Evolutionary conservation across 139 green algal genomes (phyloP).

Genomic region (Gonium pectorale): DNA sequence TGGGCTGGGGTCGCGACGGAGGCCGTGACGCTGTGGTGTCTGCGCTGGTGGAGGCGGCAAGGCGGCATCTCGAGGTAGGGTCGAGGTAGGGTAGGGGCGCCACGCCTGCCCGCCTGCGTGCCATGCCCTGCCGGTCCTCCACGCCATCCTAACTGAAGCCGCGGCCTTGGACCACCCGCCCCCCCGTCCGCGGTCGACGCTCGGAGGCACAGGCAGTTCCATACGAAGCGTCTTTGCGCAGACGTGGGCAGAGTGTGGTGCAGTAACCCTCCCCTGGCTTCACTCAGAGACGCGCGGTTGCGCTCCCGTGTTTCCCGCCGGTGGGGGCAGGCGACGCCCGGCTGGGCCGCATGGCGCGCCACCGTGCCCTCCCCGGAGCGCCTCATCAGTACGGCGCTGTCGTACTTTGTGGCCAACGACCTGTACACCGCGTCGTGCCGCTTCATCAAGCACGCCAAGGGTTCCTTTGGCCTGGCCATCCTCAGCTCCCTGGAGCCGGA

Average conservation of each 20-base stretch:
- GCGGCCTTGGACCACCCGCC: too few relatives aligned
- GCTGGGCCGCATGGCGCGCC: slow-evolving; percentile 7
- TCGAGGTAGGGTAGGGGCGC: neutral
- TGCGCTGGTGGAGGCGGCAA: slow-evolving; percentile 6
- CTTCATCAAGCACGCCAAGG: slow-evolving; percentile 37
- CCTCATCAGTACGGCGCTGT: slow-evolving; percentile 12
- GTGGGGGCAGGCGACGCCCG: neutral
- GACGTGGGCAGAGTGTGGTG: neutral
- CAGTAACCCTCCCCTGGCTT: neutral
- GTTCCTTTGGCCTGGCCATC: slow-evolving; percentile 31
- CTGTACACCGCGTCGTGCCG: slow-evolving; percentile 34
- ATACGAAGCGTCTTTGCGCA: too few relatives aligned
- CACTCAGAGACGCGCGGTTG: too few relatives aligned
- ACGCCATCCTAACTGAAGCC: too few relatives aligned
- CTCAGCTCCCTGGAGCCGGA: slow-evolving; percentile 33
- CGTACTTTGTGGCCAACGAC: slow-evolving; percentile 34
- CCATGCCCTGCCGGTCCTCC: too few relatives aligned
- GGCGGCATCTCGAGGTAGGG: slow-evolving; percentile 2
- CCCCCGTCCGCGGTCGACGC: too few relatives aligned
- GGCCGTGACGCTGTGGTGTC: neutral
- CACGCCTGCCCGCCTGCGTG: too few relatives aligned
- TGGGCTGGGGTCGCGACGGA: neutral
- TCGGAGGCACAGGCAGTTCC: too few relatives aligned
- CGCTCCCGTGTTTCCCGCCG: too few relatives aligned
- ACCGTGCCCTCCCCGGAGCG: slow-evolving; percentile 3